phyloP scores from a whole-genome alignment of 176 grass and related monocot genomes.

The Hyparrhenia diplandra region DNA sequence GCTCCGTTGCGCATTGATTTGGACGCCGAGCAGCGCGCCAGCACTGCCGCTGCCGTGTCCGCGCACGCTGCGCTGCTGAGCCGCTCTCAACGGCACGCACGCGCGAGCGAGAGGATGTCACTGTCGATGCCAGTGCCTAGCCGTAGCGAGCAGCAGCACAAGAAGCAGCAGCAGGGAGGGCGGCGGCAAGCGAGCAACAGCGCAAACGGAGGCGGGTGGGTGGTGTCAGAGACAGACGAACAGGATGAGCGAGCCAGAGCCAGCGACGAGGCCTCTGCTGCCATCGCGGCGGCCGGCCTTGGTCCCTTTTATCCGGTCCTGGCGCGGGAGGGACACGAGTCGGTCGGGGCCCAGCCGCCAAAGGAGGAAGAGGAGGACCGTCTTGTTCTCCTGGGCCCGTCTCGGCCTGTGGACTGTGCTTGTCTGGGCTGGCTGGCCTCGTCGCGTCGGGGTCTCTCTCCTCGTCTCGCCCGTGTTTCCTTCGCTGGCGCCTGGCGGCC shows the following conservation, averaged over 20 bases:
- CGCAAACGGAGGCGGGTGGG: not conserved
- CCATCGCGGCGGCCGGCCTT: not conserved
- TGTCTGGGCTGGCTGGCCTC: not conserved
- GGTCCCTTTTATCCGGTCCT: not conserved
- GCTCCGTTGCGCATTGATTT: slow-evolving; percentile 22
- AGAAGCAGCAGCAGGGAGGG: too few relatives aligned
- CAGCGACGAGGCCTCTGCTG: not conserved
- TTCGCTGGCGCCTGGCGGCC: not conserved
- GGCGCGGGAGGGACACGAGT: not conserved
- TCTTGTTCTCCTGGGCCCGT: not conserved
- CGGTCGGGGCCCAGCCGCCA: slow-evolving; percentile 14
- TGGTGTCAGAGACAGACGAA: not conserved
- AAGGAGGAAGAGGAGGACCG: not conserved
- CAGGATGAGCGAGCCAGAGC: not conserved
- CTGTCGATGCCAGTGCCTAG: slow-evolving; percentile 31
- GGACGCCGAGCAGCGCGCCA: not conserved
- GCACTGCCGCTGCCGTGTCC: slow-evolving; percentile 17
- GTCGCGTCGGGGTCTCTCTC: not conserved
- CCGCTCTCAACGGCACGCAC: not conserved
- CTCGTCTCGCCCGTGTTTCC: too few relatives aligned
- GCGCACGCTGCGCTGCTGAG: not conserved
- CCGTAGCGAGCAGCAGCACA: not conserved
- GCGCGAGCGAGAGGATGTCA: slow-evolving; percentile 10
- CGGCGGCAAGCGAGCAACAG: too few relatives aligned
- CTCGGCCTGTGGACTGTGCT: too few relatives aligned